Evolutionary conservation across 2,329 filamentous ascomycete species (phyloP).

Genomic region (Camillea tinctor): DNA sequence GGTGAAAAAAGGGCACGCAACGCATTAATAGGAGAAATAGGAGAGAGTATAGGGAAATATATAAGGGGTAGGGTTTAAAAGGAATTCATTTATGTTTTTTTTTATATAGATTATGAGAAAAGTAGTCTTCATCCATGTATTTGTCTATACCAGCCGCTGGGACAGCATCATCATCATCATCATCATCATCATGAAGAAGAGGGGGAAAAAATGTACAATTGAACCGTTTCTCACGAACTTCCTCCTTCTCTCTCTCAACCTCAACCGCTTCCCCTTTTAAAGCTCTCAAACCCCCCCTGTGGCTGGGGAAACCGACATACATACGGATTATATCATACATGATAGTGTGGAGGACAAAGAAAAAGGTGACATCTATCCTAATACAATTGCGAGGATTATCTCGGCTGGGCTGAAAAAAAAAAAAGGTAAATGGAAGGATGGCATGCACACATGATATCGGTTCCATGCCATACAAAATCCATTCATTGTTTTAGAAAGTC

Average conservation of each 20-base stretch:
- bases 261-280: conserved; percentile 13
- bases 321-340: neutral
- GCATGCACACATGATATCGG: no score
- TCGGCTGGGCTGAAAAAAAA: no score
- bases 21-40: neutral
- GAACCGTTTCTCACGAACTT: conserved; percentile 6
- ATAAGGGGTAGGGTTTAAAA: conserved; percentile 45
- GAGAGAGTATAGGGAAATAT: neutral
- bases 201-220: conserved; percentile 15
- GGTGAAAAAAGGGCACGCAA: conserved; percentile 17
- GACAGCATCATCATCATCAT: conserved; percentile 12
- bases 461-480: neutral
- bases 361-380: neutral
- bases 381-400: neutral
- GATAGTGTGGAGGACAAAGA: neutral
- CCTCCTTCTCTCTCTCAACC: conserved; percentile 10
- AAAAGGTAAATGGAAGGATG: no score
- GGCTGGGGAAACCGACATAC: conserved; percentile 5
- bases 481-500: neutral
- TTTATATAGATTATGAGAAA: conserved; percentile 5
- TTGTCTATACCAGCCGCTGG: conserved; percentile 27
- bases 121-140: conserved; percentile 19
- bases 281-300: conserved; percentile 6
- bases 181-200: conserved; percentile 1
- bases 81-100: conserved; percentile 1